Percentiles rank a stretch among this genome's conserved stretches.
phyloP scores from a whole-genome alignment of 345 rosid genomes.

The Durio zibethinus region DNA sequence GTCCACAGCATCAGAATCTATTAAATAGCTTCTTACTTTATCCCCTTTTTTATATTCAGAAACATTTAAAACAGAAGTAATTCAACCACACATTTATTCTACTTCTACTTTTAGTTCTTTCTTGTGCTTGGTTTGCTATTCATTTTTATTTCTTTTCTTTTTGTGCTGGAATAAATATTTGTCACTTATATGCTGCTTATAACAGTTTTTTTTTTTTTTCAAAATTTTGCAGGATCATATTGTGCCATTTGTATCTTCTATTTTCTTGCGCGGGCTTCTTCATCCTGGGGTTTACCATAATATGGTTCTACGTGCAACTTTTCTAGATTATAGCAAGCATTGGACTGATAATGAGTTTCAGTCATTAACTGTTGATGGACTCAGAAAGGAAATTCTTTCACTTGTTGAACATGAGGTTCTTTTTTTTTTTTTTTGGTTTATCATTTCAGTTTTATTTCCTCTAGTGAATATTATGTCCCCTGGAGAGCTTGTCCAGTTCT shows the following conservation, averaged over 20 bases:
- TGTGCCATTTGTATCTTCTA: slow-evolving; percentile 71
- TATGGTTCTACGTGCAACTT: slow-evolving; percentile 55
- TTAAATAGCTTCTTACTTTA: neutral
- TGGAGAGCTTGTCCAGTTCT: slow-evolving; percentile 10
- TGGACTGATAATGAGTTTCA: slow-evolving; percentile 83
- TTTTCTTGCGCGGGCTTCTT: slow-evolving; percentile 76
- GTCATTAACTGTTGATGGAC: slow-evolving; percentile 70
- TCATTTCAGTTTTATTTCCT: slow-evolving; percentile 11
- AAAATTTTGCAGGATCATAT: slow-evolving; percentile 60
- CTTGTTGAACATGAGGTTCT: slow-evolving; percentile 88
- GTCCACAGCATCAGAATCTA: neutral
- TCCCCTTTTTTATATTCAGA: neutral
- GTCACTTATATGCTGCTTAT: slow-evolving; percentile 7
- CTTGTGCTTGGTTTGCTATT: neutral
- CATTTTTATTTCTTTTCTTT: neutral
- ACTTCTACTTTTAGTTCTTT: neutral
- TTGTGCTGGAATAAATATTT: neutral
- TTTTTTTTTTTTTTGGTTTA: slow-evolving; percentile 22
- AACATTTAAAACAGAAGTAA: neutral
- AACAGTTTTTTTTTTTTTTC: neutral
- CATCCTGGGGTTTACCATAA: slow-evolving; percentile 73
- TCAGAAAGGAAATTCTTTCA: slow-evolving; percentile 71
- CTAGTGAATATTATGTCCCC: neutral
- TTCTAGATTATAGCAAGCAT: slow-evolving; percentile 69
- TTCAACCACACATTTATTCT: neutral